Evolutionary conservation across 345 rosid genomes (phyloP).

Genomic region (Moricandia arvensis): DNA sequence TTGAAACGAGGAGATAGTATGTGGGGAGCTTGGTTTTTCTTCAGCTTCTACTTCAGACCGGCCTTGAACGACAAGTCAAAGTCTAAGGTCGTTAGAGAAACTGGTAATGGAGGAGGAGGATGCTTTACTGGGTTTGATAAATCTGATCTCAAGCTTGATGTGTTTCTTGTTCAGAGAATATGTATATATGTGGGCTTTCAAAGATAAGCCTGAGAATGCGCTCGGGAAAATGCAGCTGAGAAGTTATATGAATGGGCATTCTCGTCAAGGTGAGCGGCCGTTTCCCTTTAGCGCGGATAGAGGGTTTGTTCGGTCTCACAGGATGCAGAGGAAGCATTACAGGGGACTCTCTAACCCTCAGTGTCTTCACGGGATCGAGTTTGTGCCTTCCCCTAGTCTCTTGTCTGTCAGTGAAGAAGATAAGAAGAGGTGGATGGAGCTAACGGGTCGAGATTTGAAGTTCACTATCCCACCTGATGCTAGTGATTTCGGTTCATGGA

Average conservation of each 20-base stretch:
- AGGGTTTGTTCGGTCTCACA: slow-evolving; percentile 94
- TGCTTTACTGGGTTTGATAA: slow-evolving; percentile 69
- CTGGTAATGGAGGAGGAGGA: slow-evolving; percentile 30
- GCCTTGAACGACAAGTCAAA: slow-evolving; percentile 80
- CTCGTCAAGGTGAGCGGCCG: slow-evolving; percentile 91
- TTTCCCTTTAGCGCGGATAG: slow-evolving; percentile 87
- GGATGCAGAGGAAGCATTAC: slow-evolving; percentile 98
- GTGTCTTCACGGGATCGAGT: slow-evolving; percentile 93
- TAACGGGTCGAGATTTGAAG: slow-evolving; percentile 85
- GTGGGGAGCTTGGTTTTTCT: slow-evolving; percentile 99
- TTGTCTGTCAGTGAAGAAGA: slow-evolving; percentile 76
- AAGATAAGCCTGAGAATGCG: slow-evolving; percentile 95
- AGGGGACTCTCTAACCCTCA: slow-evolving; percentile 97
- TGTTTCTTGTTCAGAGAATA: slow-evolving; percentile 98
- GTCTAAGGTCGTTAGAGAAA: slow-evolving; percentile 64
- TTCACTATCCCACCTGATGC: slow-evolving; percentile 80
- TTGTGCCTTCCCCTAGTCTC: slow-evolving; percentile 79
- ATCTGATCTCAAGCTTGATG: slow-evolving; percentile 81
- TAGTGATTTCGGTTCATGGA: slow-evolving; percentile 91
- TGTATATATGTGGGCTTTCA: slow-evolving; percentile 99
- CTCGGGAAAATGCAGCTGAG: slow-evolving; percentile 98
- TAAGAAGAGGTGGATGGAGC: slow-evolving; percentile 83
- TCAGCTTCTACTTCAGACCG: slow-evolving; percentile 89
- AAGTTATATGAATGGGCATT: slow-evolving; percentile 98
- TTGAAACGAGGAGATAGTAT: slow-evolving; percentile 79